A percentile compares a stretch with the other conserved stretches of the same genome.
phyloP scores from a whole-genome alignment of 208 protist species.

The Leishmania aethiopica region DNA sequence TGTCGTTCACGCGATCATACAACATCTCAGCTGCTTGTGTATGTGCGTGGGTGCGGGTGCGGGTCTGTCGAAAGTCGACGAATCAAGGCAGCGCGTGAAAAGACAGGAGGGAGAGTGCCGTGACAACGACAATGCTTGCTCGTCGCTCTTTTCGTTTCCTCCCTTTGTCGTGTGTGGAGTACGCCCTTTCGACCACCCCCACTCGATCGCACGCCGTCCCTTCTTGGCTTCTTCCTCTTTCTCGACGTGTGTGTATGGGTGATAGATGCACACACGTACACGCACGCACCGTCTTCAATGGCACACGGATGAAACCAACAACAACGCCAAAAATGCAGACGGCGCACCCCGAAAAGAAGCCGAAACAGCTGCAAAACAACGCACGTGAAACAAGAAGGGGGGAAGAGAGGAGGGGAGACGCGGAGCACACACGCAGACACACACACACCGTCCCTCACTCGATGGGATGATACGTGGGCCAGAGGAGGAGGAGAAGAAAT shows the following conservation, averaged over 20 bases:
- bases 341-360: background rate
- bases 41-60: background rate
- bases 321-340: too few relatives aligned
- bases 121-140: background rate
- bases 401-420: background rate
- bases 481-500: too few relatives aligned
- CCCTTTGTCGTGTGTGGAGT: conserved; percentile 4
- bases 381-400: background rate
- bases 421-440: background rate
- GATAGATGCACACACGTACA: background rate
- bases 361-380: background rate
- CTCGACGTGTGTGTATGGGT: background rate
- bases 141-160: conserved; percentile 14
- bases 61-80: background rate
- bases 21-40: conserved; percentile 42
- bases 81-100: background rate
- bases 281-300: background rate
- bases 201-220: background rate
- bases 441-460: background rate
- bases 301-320: background rate
- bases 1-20: conserved; percentile 80
- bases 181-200: background rate
- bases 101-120: background rate
- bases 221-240: background rate
- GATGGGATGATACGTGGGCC: too few relatives aligned